A percentile compares a stretch with the other conserved stretches of the same genome.
Conservation (phyloP, 2,329 filamentous ascomycete species). For the Hyphodiscus sp. region DNA sequence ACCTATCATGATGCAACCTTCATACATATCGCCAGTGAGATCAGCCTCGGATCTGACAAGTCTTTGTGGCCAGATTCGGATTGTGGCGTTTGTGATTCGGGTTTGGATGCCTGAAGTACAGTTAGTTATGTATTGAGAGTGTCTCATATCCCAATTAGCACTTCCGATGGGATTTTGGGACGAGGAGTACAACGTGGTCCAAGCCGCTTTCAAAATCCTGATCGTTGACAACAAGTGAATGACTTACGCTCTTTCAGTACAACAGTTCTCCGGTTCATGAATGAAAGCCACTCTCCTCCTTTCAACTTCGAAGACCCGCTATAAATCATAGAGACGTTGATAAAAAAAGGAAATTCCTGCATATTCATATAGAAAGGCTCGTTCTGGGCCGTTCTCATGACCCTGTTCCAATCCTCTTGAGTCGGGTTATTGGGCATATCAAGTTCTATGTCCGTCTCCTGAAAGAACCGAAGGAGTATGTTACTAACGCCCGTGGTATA, state of each 20-base stretch:
- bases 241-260: conserved; percentile 13
- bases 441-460: background rate
- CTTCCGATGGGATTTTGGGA: too few relatives aligned
- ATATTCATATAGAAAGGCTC: conserved; percentile 5
- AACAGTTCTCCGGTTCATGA: conserved; percentile 8
- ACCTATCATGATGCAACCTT: conserved; percentile 14
- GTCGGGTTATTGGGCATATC: background rate
- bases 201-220: background rate
- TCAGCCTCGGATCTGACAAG: conserved; percentile 4
- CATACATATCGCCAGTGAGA: conserved; percentile 9
- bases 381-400: background rate
- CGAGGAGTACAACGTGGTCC: too few relatives aligned
- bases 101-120: background rate
- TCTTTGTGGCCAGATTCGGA: conserved; percentile 14
- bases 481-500: background rate
- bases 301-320: conserved; percentile 10
- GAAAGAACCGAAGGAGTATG: background rate
- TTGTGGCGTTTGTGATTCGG: background rate
- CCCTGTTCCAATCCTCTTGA: background rate
- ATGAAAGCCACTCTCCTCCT: conserved; percentile 13
- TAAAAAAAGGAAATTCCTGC: background rate
- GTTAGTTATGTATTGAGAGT: background rate
- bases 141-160: too few relatives aligned
- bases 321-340: conserved; percentile 11
- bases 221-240: background rate